A percentile compares a stretch with the other conserved stretches of the same genome.
These are phyloP conservation scores for Salix viminalis DNA, from an alignment of 345 rosid species.

Conservation along the genomic window DNA sequence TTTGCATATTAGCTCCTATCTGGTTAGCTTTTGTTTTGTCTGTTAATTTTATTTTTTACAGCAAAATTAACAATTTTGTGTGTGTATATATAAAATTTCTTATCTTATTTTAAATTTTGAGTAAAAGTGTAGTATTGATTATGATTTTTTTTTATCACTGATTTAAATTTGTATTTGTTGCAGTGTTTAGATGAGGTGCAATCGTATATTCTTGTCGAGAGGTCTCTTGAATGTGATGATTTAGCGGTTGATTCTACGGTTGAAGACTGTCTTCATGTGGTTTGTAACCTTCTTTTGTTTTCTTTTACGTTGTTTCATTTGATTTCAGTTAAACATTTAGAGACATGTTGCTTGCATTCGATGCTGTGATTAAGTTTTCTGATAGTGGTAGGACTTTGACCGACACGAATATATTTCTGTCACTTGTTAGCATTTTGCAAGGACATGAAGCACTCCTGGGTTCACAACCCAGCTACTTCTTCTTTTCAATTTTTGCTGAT, in stretches of 20 bases:
- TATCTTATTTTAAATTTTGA: background rate
- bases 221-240: slow-evolving; percentile 39
- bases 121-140: background rate
- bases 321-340: background rate
- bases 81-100: background rate
- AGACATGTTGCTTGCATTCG: background rate
- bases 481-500: background rate
- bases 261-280: slow-evolving; percentile 58
- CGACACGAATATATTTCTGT: too few species aligned
- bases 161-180: background rate
- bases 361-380: background rate
- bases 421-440: background rate
- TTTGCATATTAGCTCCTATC: slow-evolving; percentile 54
- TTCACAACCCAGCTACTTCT: background rate
- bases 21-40: slow-evolving; percentile 40
- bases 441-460: background rate
- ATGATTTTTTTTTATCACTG: background rate
- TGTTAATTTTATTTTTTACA: background rate
- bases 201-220: slow-evolving; percentile 72
- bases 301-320: background rate
- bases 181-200: slow-evolving; percentile 91
- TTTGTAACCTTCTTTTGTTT: slow-evolving; percentile 29
- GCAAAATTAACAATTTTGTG: too few species aligned
- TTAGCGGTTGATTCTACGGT: slow-evolving; percentile 37
- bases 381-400: background rate